Evolutionary conservation across 495 filamentous ascomycete species (phyloP), one percentile per base, ranked within the genome.

Genomic region (Daldinia decipiens): DNA sequence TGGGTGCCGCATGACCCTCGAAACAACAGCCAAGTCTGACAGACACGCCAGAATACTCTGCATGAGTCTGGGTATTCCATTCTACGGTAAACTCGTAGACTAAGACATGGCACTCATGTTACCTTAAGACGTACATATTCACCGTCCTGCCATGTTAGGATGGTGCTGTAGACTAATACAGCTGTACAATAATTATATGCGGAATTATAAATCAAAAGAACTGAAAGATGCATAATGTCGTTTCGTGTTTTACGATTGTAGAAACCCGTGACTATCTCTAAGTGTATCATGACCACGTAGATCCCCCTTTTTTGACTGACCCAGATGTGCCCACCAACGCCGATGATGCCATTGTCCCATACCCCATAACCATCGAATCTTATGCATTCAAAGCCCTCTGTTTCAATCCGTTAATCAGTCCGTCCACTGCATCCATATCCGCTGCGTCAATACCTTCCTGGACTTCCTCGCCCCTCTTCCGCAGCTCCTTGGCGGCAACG

Each of bases 11-110:
- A 86, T 99, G 60, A 92, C 90, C 36, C 78, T 97, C 60, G 92
- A 97, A 79, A 98, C 95, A 5, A 87, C 91, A 36, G 95, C 95
- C 45, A 93, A 84, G 19, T 96, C 91, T 17, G 94, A 99, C 75
- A 89, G 90, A 73, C 95, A 99, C 75, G 96, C 93, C n/a, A 87
- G 92, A 68, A 76, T 98, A 64, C 84, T 99, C 60, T 85, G 97
- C 36, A 89, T 88, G 75, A 85, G 93, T 27, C 80, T 98, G 76
- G 95, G 95, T 15, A 73, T 95, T 55, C 94, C 94, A 0, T 97
- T 97, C 79, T 87, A 91, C 70, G 93, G 93, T 70, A 90, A 93
- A 80, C 43, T 84, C 19, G 70, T 75, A 59, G 74, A 84, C 59
- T 83, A 65, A 67, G 56, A 31, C 36, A 19, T 21, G 32, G 13